Evolutionary conservation across 495 filamentous ascomycete genomes (phyloP), one percentile per base, ranked within the genome.

Genomic region (Annulohypoxylon bovei): DNA sequence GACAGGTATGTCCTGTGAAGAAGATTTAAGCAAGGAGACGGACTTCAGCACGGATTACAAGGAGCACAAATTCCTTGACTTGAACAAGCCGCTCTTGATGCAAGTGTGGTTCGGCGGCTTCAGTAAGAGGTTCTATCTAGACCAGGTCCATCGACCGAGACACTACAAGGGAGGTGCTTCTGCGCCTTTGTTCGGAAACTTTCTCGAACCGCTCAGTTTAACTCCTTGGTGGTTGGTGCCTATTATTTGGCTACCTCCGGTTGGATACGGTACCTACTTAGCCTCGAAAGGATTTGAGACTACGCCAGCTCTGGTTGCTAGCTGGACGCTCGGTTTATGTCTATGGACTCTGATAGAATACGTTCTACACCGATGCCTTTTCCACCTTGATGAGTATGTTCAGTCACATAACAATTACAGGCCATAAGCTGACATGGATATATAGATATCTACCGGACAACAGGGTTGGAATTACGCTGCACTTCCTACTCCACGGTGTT

Each of bases 111-210:
- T 77, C 67, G 91, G 94, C 56, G 91, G 90, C 8, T 99, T 98
- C 81, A 88, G 80, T 67, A 98, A 97, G 76, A 88, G 92, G 28
- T 98, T 98, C 76, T 99, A 99, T 72, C 87, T 99, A 9, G 89
- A 97, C 55, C 94, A 99, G 80, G 92, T 99, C 35, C 96, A 99
- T 77, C 89, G 95, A 49, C 95, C 95, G 23, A 88, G 95, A 61
- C 93, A 98, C 82, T 98, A 98, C 86, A 94, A 88, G 72, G 93
- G 93, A 56, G 95, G 95, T 40, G 88, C 89, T 62, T 97, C 94
- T 4, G 95, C 96, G 30, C 96, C 95, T 6, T 79, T 99, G 28
- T 99, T 99, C 80, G 96, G 96, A 42, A 99, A 99, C 80, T 95
- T 98, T 81, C 85, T 99, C 9, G 96, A 99, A 80, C 96, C 96